Conservation (phyloP, 148 eudicot genomes). For the Agrostemma githago region DNA sequence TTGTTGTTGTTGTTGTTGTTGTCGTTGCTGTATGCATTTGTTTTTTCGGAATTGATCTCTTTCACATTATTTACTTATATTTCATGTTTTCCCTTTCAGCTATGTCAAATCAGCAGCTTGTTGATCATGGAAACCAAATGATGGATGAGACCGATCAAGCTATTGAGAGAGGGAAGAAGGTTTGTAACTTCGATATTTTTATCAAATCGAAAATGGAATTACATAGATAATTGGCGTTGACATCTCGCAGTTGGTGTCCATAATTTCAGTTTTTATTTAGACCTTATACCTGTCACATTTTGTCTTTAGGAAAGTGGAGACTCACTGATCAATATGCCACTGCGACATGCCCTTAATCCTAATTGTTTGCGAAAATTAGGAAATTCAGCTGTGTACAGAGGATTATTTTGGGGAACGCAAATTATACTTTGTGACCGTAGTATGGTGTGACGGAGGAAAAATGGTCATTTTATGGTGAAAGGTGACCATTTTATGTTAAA, state of each 20-base stretch:
- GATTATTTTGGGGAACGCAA: not conserved
- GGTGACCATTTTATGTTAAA: too few species aligned
- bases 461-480: too few species aligned
- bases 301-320: not conserved
- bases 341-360: not conserved
- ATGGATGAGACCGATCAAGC: conserved; percentile 97
- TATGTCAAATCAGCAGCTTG: conserved; percentile 80
- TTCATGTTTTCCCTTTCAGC: conserved; percentile 37
- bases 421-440: too few species aligned
- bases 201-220: not conserved
- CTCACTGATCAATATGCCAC: not conserved
- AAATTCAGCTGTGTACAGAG: not conserved
- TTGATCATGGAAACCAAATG: conserved; percentile 72
- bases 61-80: not conserved
- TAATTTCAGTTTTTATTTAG: conserved; percentile 2
- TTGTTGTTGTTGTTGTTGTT: too few species aligned
- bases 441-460: too few species aligned
- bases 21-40: not conserved
- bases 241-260: not conserved
- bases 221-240: not conserved
- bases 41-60: not conserved
- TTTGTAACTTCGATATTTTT: conserved; percentile 7
- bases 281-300: not conserved
- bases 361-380: not conserved
- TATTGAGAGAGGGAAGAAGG: conserved; percentile 83